Percentiles rank a stretch among this genome's conserved stretches.
Conservation (phyloP, 805 yeast species). For the Kuraishia borneana region DNA sequence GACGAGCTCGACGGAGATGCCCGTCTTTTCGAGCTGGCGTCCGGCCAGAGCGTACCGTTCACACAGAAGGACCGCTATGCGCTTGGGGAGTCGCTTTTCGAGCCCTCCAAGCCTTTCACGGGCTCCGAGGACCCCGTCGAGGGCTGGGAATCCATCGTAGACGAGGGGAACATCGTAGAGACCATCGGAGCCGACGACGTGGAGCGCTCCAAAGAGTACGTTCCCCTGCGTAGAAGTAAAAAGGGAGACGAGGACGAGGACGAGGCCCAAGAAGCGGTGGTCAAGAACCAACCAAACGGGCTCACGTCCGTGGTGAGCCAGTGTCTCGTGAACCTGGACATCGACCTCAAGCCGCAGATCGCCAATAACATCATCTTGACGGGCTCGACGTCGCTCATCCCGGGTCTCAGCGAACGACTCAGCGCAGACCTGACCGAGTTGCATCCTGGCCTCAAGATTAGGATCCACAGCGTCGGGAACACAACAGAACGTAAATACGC, state of each 20-base stretch:
- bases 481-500: conserved; percentile 67
- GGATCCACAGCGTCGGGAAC: conserved; percentile 76
- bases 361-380: conserved; percentile 85
- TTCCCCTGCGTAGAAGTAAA: conserved; percentile 57
- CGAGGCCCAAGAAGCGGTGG: conserved; percentile 9
- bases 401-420: conserved; percentile 71
- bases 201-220: conserved; percentile 46
- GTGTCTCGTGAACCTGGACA: conserved; percentile 52
- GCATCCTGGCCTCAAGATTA: conserved; percentile 77
- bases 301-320: conserved; percentile 50
- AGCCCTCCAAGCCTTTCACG: conserved; percentile 32
- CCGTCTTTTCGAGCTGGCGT: conserved; percentile 62
- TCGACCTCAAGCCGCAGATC: conserved; percentile 72
- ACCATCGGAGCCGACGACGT: conserved; percentile 19
- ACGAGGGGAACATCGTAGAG: conserved; percentile 42
- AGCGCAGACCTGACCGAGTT: conserved; percentile 55
- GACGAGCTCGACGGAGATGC: conserved; percentile 17
- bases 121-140: conserved; percentile 12
- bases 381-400: conserved; percentile 73
- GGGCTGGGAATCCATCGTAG: conserved; percentile 22
- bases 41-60: conserved; percentile 57
- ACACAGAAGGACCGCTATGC: conserved; percentile 43
- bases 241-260: conserved; percentile 18
- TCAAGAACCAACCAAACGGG: conserved; percentile 15
- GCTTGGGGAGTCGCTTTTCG: conserved; percentile 65